These are phyloP conservation scores for Vitis rupestris DNA, from an alignment of 164 flowering plant genomes.

Conservation along the genomic window DNA sequence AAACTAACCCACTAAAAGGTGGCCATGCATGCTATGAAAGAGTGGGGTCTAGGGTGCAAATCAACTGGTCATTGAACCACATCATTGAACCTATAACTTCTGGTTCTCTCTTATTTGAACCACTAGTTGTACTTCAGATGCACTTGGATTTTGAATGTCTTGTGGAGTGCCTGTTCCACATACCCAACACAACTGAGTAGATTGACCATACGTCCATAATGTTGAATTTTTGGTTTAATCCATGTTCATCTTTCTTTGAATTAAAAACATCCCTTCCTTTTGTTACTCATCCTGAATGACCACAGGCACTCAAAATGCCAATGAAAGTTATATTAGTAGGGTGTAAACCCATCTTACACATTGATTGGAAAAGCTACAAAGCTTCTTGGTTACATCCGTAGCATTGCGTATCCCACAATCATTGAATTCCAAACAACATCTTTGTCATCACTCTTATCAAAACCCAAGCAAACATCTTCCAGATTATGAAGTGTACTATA, in stretches of 20 bases:
- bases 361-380: slow-evolving; percentile 39
- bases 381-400: slow-evolving; percentile 61
- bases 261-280: slow-evolving; percentile 52
- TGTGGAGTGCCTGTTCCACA: slow-evolving; percentile 45
- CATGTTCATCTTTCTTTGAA: slow-evolving; percentile 48
- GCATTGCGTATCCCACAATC: slow-evolving; percentile 71
- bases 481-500: slow-evolving; percentile 76
- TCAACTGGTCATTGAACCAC: too few species aligned
- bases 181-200: slow-evolving; percentile 74
- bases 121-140: too few species aligned
- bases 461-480: slow-evolving; percentile 67
- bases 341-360: slow-evolving; percentile 37
- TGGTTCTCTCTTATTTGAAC: too few species aligned
- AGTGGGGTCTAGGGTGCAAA: too few species aligned
- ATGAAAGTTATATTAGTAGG: slow-evolving; percentile 75
- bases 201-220: slow-evolving; percentile 89
- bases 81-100: too few species aligned
- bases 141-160: too few species aligned
- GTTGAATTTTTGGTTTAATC: slow-evolving; percentile 77
- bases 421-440: slow-evolving; percentile 83
- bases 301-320: slow-evolving; percentile 67
- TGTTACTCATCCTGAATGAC: slow-evolving; percentile 59
- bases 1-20: too few species aligned
- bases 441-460: slow-evolving; percentile 43
- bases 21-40: too few species aligned